A percentile compares a stretch with the other conserved stretches of the same genome.
Conservation (phyloP, 352 stramenopile species). For the Phytophthora pinifolia region DNA sequence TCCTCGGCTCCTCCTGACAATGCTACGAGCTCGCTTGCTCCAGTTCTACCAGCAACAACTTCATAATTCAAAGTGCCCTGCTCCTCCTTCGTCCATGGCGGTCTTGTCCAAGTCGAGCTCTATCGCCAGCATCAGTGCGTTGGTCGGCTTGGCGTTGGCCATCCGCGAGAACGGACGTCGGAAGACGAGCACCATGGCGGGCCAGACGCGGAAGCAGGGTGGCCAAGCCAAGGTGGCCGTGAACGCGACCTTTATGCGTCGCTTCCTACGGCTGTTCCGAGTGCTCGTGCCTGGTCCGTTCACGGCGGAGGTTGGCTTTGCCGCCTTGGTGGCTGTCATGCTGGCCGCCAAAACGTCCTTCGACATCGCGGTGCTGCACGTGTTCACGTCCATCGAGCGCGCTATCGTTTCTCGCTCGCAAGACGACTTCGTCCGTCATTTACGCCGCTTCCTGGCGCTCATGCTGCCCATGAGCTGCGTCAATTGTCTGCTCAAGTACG, state of each 20-base stretch:
- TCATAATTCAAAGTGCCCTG: conserved; percentile 16
- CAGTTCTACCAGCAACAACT: not conserved
- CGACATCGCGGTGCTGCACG: conserved; percentile 65
- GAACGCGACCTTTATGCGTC: conserved; percentile 55
- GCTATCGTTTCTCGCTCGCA: conserved; percentile 67
- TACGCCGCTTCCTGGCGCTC: conserved; percentile 64
- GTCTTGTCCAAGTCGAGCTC: conserved; percentile 19
- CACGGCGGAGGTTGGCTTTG: conserved; percentile 62
- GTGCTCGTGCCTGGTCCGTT: conserved; percentile 63
- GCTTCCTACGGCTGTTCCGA: conserved; percentile 63
- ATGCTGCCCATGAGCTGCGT: conserved; percentile 77
- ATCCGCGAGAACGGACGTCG: conserved; percentile 58
- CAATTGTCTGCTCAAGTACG: conserved; percentile 75
- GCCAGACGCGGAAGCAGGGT: conserved; percentile 57
- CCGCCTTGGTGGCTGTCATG: conserved; percentile 52
- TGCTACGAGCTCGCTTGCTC: not conserved
- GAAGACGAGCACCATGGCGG: conserved; percentile 38
- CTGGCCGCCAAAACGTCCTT: conserved; percentile 67
- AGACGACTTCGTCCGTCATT: conserved; percentile 55
- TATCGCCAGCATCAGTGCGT: conserved; percentile 8
- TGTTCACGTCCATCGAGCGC: conserved; percentile 68
- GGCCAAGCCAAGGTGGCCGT: conserved; percentile 61
- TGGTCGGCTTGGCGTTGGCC: conserved; percentile 55
- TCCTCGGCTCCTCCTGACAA: not conserved
- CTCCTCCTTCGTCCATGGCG: conserved; percentile 4